Percentiles rank a stretch among this genome's conserved stretches.
Evolutionary conservation across 148 eudicot genomes (phyloP).

Genomic region (Nyssa sinensis): DNA sequence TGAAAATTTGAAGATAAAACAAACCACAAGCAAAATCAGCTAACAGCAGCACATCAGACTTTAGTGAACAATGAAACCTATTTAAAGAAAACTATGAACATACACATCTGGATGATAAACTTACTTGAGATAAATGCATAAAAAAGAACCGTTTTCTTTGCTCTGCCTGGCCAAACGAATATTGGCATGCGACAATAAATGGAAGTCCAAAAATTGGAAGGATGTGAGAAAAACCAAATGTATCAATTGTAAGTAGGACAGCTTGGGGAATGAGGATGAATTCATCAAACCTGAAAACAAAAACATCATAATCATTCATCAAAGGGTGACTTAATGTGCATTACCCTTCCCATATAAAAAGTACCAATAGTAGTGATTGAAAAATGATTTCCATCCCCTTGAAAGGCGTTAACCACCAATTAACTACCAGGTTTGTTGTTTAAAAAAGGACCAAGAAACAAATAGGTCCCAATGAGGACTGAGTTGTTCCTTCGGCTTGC

Average conservation of each 20-base stretch:
- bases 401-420: too few species aligned
- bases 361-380: background rate
- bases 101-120: constrained; percentile 4
- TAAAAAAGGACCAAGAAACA: too few species aligned
- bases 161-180: constrained; percentile 17
- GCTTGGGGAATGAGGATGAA: constrained; percentile 87
- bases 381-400: too few species aligned
- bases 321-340: background rate
- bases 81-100: background rate
- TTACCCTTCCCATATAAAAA: background rate
- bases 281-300: constrained; percentile 76
- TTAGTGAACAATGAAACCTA: background rate
- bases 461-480: too few species aligned
- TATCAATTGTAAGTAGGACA: constrained; percentile 73
- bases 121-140: constrained; percentile 69
- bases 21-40: background rate
- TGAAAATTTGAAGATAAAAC: constrained; percentile 23
- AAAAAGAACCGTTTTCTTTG: constrained; percentile 37
- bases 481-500: too few species aligned
- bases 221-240: constrained; percentile 89
- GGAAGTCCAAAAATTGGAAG: constrained; percentile 87
- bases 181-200: constrained; percentile 48
- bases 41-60: background rate
- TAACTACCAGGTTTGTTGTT: too few species aligned
- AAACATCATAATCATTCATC: background rate